Base-by-base conservation (phyloP, 139 green algal species). In the Medakamo hakoo region DNA sequence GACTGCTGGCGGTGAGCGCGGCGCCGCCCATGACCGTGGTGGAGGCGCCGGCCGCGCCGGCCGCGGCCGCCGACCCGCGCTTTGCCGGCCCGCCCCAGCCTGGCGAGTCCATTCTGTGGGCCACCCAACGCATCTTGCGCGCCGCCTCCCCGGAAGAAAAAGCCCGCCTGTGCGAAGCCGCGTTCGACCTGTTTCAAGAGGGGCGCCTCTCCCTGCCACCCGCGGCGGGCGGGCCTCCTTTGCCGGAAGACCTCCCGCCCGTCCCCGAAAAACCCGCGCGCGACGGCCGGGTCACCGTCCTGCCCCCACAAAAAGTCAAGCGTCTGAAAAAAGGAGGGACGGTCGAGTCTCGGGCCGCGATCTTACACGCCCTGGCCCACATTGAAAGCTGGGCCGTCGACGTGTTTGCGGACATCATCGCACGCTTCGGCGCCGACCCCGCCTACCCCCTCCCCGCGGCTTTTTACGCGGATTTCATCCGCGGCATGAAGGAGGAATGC, bases 401-500 rank as follows among this genome's bases (percentile, higher is more conserved):
- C 40, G 9, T 52, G 40, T 9, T 9, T 16, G 9, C 9, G 40
- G 40, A 52, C 40, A 16, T 16, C 40, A 52, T 52, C 40, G 40
- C 40, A 9, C 40, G 40, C 40, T 52, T 52, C 16, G 40, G 40
- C 9, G 9, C 9, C 9, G 40, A 9, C 9, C 40, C 9, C 40
- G 40, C 40, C 9, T 52, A 9, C 40, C 9, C 16, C 9, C 40
- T 52, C 9, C 40, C 40, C 9, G 9, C 9, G 9, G 40, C 40
- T 9, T 52, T 52, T 52, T 52, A 52, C 40, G 40, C 9, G 9
- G 40, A 52, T 16, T 52, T 52, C 40, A 16, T 52, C 40, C 9
- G 16, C 55, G 4, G 14, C 55, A 90, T 90, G 22, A 71, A 71
- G 24, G 90, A 96, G 68, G 90, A 96, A 75, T 78, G 64, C 28